Base-by-base conservation (phyloP, 495 filamentous ascomycete species). In the Annulohypoxylon stygium region DNA sequence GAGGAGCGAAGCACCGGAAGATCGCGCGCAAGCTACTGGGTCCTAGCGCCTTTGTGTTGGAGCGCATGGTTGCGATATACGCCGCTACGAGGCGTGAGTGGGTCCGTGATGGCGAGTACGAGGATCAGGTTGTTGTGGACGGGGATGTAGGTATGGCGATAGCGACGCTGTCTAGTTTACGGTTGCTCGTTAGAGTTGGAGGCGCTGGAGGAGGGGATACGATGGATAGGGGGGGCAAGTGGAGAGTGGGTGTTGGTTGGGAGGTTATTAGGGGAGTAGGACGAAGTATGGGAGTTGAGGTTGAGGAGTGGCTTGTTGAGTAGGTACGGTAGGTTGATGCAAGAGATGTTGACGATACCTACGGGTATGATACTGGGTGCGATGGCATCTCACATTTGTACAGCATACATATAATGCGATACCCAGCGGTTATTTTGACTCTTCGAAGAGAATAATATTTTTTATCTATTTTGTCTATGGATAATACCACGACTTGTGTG, bases 1-100 rank as follows among this genome's bases (percentile, higher is more conserved):
- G 30, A 30, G 86, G 81, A 34, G 80, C 86, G 3, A 86, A 90
- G 73, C 89, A 91, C 73, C 85, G 90, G 80, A 93, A 88, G 80
- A 92, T 93, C 37, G 86, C 89, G 11, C 83, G 92, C 71, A 86
- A 92, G 81, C 74, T 95, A 57, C 79, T 97, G 43, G 82, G 92
- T 66, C 83, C 94, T 14, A 91, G 94, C 61, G 88, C 93, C 2
- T 99, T 98, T 76, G 88, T 93, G 16, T 82, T 98, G 9, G 96
- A 99, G 82, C 86, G 96, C 3, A 84, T 97, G 81, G 82, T 97
- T 20, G 93, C 95, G 0, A 97, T 99, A 26, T 94, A 95, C 73
- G 90, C 91, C 26, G 90, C 92, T 0, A 90, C 98, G 48, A 81
- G 92, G 37, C 90, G 91, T 1, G 90, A 94, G 65, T 88, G 90